Conservation (phyloP, 768 basidiomycete species). For the Suillus fuscotomentosus region DNA sequence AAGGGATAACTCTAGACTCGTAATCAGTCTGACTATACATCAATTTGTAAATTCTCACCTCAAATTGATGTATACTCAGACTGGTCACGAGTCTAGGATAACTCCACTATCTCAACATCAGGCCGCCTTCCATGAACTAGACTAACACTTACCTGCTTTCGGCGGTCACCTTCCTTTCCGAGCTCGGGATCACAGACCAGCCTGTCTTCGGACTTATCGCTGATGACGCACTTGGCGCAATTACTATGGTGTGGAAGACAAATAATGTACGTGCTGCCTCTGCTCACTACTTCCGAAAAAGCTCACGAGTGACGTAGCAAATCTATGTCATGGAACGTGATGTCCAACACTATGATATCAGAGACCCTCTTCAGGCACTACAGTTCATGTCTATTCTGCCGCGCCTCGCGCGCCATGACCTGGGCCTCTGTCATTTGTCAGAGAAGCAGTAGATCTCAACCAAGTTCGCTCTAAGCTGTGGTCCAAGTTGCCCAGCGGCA, state of each 20-base stretch:
- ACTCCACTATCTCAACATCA: neutral
- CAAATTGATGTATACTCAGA: too few relatives aligned
- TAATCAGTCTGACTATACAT: too few relatives aligned
- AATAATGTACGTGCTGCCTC: neutral
- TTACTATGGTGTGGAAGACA: neutral
- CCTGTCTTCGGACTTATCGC: slow-evolving; percentile 1
- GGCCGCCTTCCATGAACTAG: neutral
- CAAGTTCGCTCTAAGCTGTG: neutral
- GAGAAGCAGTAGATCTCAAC: neutral
- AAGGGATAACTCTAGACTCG: too few relatives aligned
- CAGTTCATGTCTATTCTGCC: neutral
- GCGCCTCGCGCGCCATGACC: neutral
- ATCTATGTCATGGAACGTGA: neutral
- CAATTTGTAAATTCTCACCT: too few relatives aligned
- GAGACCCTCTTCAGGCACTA: neutral
- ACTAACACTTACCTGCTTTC: neutral
- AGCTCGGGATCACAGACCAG: neutral
- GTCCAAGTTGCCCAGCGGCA: neutral
- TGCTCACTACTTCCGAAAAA: neutral
- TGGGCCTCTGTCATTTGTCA: neutral
- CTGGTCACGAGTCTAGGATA: too few relatives aligned
- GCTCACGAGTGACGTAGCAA: neutral
- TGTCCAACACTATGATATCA: neutral
- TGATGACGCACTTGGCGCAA: neutral
- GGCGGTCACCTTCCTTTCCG: neutral